Base-by-base conservation (phyloP, 768 basidiomycete genomes). In the Tricholoma sp. region DNA sequence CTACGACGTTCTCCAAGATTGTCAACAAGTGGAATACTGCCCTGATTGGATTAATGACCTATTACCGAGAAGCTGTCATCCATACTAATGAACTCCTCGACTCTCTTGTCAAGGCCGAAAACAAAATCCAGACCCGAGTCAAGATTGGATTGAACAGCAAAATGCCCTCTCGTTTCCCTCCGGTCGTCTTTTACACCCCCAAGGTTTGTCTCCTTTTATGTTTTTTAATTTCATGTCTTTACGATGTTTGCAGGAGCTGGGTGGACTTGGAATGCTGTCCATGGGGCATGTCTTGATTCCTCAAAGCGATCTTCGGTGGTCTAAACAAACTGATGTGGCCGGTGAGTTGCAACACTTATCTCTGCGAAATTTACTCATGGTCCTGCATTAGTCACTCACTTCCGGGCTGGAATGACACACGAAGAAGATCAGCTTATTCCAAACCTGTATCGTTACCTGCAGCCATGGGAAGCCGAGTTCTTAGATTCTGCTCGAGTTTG, bases 221-320 rank as follows among this genome's bases (percentile, higher is more conserved):
- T 34, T 33, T 39, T 28, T 50, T 13, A 9, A 34, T 45, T 20
- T 5, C 29, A 17, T 44, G 28, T 34, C 37, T 45, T 59, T 36
- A 39, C 52, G 6, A 49, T 33, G 39, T 54, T 56, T 33, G 20
- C 60, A 85, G 86, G 97, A 98, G 79, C 76, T 98, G 32, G 97
- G 96, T 69, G 97, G 96, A 70, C 84, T 98, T 44, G 97, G 97
- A 53, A 98, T 98, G 97, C 77, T 99, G 66, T 98, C 94, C 2
- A 99, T 99, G 97, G 96, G 96, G 11, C 97, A 98, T 71, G 95
- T 99, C 50, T 80, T 99, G 51, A 98, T 99, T 57, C 97, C 97
- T 41, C 96, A 98, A 68, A 95, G 93, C 65, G 97, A 98, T 66
- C 81, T 98, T 32, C 83, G 96, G 55, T 98, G 94, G 94, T 94